Evolutionary conservation across 352 stramenopile species (phyloP), one percentile per base, ranked within the genome.

Genomic region (Phytophthora uliginosa): DNA sequence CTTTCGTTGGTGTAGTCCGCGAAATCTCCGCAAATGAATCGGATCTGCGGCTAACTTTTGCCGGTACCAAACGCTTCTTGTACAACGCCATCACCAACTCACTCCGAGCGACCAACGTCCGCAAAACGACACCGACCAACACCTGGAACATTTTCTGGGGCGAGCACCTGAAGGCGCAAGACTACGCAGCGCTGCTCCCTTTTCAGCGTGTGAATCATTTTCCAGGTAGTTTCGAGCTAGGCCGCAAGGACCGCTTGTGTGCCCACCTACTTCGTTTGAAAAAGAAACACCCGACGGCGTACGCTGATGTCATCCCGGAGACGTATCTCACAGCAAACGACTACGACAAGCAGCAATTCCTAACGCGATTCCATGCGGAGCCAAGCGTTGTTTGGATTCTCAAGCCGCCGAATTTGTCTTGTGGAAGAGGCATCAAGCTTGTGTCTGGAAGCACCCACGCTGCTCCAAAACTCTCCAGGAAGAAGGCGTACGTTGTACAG

Each of bases 391-490:
- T 95, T n/a, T 95, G 88, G 88, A 93, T 95, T 51, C 73, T 94
- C 20, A 95, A 95, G 72, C 88, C 88, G 7, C 85, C 85, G 0
- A 93, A 94, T 33, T 69, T 88, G n/a, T 94, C 85, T 2, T 95
- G 88, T 34, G 88, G 88, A 20, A 74, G 86, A 26, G 86, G 88
- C 12, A 95, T 95, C 66, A 94, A 93, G 69, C 78, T 95, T 40
- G 69, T 94, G 17, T 79, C 73, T 0, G 81, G 78, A 1, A 77
- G 73, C 12, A 81, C 73, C 10, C 81, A 81, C 38, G 53, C 78
- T 17, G 51, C 58, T 5, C 77, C 74, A n/a, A 90, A 90, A 34
- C 74, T 91, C 6, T 83, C 85, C 0, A 92, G 90, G 68, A 93
- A 93, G 57, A 92, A 86, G 55, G 79, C 79, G 0, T 94, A 91